Base-by-base conservation (phyloP, 352 stramenopile species). In the Phytophthora cryptogea region DNA sequence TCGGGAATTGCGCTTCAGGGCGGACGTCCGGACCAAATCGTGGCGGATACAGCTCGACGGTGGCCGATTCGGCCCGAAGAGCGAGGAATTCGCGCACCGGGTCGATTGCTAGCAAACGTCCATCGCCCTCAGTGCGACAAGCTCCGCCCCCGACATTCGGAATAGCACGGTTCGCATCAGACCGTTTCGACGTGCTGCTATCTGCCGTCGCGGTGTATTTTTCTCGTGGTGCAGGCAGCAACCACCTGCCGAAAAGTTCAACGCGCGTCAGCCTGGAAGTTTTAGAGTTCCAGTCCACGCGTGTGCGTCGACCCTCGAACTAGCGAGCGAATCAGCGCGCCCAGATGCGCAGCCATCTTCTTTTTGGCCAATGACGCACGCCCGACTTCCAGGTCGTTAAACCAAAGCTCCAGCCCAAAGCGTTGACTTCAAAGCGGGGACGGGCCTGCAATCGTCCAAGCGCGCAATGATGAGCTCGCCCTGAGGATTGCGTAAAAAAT, bases 401-500 rank as follows among this genome's bases (percentile, higher is more conserved):
- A 63, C 48, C 20, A 23, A 23, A 23, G 20, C 20, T 23, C 20
- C 20, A 23, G 20, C n/a, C n/a, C n/a, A 58, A 64, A 30, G 36
- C 31, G 48, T 4, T 26, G 39, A 43, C 43, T 62, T 62, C 44
- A 59, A 59, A 28, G 16, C 44, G 54, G 55, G 46, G 43, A 51
- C 37, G 46, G 1, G 37, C 28, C 30, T 17, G 35, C 28, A 26
- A 31, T 17, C 57, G 33, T 59, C 45, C 55, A 63, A 63, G 37
- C 55, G 33, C 17, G 55, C 28, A 49, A 79, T 74, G 78, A 86
- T 77, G 73, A 78, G 32, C 36, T 10, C 30, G 28, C n/a, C 40
- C 11, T n/a, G 40, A 23, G 20, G 17, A 26, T 54, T 43, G 37
- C 37, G 37, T 43, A 43, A 26, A 42, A 42, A 42, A 23, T n/a